These are phyloP conservation scores for Xylaria sp. DNA, from an alignment of 2,329 filamentous ascomycete species.

Conservation along the genomic window DNA sequence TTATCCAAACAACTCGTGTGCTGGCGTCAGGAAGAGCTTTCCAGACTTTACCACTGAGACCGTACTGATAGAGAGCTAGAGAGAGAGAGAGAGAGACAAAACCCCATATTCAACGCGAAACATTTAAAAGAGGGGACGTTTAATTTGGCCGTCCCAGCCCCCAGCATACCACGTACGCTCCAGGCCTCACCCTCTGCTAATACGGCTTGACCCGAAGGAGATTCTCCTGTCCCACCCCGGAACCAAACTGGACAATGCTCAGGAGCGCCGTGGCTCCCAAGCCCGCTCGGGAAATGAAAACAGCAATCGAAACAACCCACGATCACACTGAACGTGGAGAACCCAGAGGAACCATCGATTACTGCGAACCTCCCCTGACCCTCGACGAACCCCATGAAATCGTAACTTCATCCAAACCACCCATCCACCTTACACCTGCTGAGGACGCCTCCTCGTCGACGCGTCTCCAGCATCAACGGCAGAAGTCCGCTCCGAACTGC, in stretches of 20 bases:
- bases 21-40: background rate
- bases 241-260: constrained; percentile 32
- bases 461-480: constrained; percentile 32
- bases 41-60: background rate
- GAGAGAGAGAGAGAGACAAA: background rate
- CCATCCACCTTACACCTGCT: constrained; percentile 10
- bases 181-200: constrained; percentile 1
- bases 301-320: constrained; percentile 13
- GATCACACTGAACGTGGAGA: constrained; percentile 10
- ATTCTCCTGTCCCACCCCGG: constrained; percentile 23
- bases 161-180: constrained; percentile 4
- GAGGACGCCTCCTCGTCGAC: constrained; percentile 10
- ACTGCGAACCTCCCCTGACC: constrained; percentile 24
- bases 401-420: constrained; percentile 18
- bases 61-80: background rate
- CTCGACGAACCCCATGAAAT: constrained; percentile 31
- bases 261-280: constrained; percentile 20
- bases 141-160: constrained; percentile 8
- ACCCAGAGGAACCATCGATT: constrained; percentile 15
- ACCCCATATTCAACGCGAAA: constrained; percentile 10
- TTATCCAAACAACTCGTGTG: background rate
- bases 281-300: constrained; percentile 16
- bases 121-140: constrained; percentile 11
- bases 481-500: constrained; percentile 31
- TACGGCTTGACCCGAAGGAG: constrained; percentile 6